Base-by-base conservation (phyloP, 2,329 filamentous ascomycete genomes). In the Calonectria hongkongensis region DNA sequence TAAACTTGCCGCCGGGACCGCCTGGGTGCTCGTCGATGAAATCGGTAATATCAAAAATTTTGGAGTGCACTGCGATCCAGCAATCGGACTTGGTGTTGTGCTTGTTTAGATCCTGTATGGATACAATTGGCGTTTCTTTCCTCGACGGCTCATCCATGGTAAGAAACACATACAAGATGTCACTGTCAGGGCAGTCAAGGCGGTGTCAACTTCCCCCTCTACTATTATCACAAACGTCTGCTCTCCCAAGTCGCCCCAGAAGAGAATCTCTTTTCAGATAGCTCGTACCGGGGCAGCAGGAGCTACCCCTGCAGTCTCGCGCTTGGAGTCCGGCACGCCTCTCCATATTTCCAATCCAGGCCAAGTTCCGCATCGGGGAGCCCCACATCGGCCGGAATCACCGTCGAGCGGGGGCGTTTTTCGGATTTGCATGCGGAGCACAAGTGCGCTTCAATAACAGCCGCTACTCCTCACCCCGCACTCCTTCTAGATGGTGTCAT, bases 11-110 rank as follows among this genome's bases (percentile, higher is more conserved):
- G 83, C 73, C 78, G 5, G 80, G 75, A 1, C 84, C 84, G 12
- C 84, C 84, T 0, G 84, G 84, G 47, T 86, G 84, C 48, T 82
- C 77, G 30, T 81, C 76, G 18, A 92, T 86, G 77, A 94, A 94
- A 2, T 91, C 88, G 3, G 92, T 93, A 60, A 95, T 84, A 80
- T 95, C 92, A 87, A 92, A 94, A 33, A 94, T 91, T 77, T 89
- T 88, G 56, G 89, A 89, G 81, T 94, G 89, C 27, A 94, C 88
- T 21, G 93, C 92, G 71, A 94, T 89, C 93, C 93, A 95, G 78
- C 89, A 88, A 75, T 92, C 80, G 82, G 66, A 86, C 78, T 41
- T 84, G 77, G 15, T 85, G 68, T 86, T 88, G 78, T 92, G 90
- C 66, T 82, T 82, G 15, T 82, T 85, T 45, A 92, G 81, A 62